phyloP scores from a whole-genome alignment of 129 eudicot genomes.

The Deinandra increscens region DNA sequence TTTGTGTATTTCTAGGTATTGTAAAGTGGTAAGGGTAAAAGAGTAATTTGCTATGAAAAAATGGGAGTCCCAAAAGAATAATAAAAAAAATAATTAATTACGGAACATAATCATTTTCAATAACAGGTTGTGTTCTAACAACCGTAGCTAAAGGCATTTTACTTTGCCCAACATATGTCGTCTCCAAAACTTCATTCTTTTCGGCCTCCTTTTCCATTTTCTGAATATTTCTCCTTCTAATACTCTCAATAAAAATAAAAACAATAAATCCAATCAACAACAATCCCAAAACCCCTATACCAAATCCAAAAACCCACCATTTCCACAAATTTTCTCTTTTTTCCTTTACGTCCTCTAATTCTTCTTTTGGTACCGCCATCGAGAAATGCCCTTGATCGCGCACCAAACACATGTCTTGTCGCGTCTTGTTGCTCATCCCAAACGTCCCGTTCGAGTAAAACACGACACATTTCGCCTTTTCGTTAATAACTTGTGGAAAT shows the following conservation, averaged over 20 bases:
- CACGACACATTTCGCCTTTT: constrained; percentile 42
- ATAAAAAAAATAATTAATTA: constrained; percentile 17
- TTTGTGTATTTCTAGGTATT: too few species aligned
- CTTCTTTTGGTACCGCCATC: constrained; percentile 15
- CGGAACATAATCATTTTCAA: constrained; percentile 69
- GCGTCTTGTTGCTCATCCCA: constrained; percentile 41
- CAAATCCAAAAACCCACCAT: constrained; percentile 68
- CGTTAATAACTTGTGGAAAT: constrained; percentile 28
- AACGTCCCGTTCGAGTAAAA: constrained; percentile 45
- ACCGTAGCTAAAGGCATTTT: constrained; percentile 76
- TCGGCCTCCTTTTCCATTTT: constrained; percentile 63
- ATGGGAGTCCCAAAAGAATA: too few species aligned
- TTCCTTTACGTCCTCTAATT: not conserved
- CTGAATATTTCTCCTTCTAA: constrained; percentile 33
- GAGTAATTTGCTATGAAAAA: too few species aligned
- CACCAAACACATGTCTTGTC: constrained; percentile 28
- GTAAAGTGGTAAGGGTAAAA: too few species aligned
- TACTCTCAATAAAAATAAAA: not conserved
- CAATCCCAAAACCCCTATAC: constrained; percentile 43
- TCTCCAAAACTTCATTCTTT: constrained; percentile 54
- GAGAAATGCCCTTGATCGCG: constrained; percentile 69
- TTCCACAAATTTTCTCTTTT: constrained; percentile 25
- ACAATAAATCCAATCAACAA: constrained; percentile 25
- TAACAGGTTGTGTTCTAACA: constrained; percentile 72
- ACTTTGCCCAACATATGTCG: constrained; percentile 57